Evolutionary conservation across 2,329 filamentous ascomycete genomes (phyloP), one percentile per base, ranked within the genome.

Genomic region (Elsinoe perseae): DNA sequence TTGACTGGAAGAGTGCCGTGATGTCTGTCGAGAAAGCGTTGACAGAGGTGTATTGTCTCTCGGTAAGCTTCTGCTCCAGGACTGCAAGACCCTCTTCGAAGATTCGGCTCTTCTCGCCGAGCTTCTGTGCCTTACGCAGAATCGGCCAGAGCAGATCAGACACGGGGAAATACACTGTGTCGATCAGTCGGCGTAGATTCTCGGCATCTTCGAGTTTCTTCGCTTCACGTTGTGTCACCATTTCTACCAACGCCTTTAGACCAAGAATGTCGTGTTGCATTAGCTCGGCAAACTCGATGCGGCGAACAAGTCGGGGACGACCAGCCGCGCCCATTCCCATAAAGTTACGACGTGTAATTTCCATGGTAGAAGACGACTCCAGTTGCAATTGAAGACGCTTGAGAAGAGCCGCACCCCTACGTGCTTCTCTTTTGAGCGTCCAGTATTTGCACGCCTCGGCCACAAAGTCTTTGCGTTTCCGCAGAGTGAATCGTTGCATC

Each of bases 291-390:
- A 98, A 98, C 60, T 92, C 87, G 62, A 97, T 91, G 43, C 93
- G 84, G 57, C 90, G 80, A 52, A 85, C 78, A 27, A 98, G 77
- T 50, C 89, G 81, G 23, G 86, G 80, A 64, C 85, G 84, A 56
- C 93, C 93, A 46, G 83, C 84, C 38, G 87, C 84, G 5, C 93
- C 93, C 89, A 97, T 95, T 34, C 87, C 86, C n/a, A 87, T 87
- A 71, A 96, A 98, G 70, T 97, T 92, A 58, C 93, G 86, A 54
- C 93, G 82, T 1, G 93, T 96, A 62, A 98, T 85, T 72, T 98
- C 93, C 86, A 96, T 95, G 0, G 90, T 95, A 5, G 92, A 92
- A 70, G 97, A 98, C 0, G 89, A 89, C 70, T 97, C 92, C 79
- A 96, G 87, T 70, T 96, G 91, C 57, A 97, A 75, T 69, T 98